Base-by-base conservation (phyloP, 148 eudicot genomes). In the Pouteria glomerata region DNA sequence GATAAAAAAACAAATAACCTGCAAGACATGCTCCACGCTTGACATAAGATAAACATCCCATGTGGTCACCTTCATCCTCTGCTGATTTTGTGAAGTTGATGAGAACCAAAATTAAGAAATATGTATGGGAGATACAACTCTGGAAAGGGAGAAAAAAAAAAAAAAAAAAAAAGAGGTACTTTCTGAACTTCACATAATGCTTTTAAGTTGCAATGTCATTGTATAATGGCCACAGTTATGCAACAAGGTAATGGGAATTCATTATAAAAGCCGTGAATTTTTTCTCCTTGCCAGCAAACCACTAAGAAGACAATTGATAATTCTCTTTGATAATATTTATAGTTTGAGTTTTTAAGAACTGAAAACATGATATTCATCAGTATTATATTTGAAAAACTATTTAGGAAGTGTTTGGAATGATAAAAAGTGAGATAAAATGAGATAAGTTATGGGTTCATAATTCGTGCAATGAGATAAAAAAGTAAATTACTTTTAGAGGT, bases 1-100 rank as follows among this genome's bases (percentile, higher is more conserved):
- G 13, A 45, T 55, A 45, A 60, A 48, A 71, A 72, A 33, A 72
- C 48, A 76, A 72, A 70, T n/a, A 70, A 84, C 99, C 97, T 83
- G 90, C 85, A 74, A 96, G 94, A 24, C 79, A 74, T 76, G 94
- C 96, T 81, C 99, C 99, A 70, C 71, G 87, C 76, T 81, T 88
- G 78, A 86, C 90, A 83, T 89, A 79, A 75, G 87, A 78, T 77
- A 92, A 88, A 73, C 85, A 87, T 73, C 74, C 68, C 84, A 70
- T 57, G 64, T 24, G 74, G 76, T 86, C 87, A 69, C 82, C 91
- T 50, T 74, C 74, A 73, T 80, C 86, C 76, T 84, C 97, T 90
- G 82, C 47, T 71, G 63, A 72, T 26, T n/a, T 78, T 14, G 16
- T 42, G 57, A 18, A 53, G 41, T 19, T 63, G 42, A 52, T 64